phyloP scores from a whole-genome alignment of 164 flowering plant genomes.

The Liriodendron chinense region DNA sequence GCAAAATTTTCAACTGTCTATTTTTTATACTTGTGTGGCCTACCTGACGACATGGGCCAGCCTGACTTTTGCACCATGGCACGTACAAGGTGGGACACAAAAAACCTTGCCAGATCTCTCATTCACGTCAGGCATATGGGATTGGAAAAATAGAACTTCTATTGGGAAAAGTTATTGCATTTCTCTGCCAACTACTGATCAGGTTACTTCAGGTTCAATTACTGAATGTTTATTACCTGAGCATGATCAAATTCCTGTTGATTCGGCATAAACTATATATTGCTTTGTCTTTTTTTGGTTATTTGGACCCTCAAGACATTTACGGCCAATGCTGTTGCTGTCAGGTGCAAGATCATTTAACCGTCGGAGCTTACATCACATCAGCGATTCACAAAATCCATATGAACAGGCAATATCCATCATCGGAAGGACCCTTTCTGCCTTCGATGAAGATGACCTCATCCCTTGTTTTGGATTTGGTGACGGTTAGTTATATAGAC shows the following conservation, averaged over 20 bases:
- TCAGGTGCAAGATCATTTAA: conserved; percentile 42
- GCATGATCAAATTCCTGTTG: neutral
- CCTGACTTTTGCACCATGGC: too few relatives aligned
- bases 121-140: too few relatives aligned
- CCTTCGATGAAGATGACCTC: conserved; percentile 68
- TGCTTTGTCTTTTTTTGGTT: neutral
- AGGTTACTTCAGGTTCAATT: neutral
- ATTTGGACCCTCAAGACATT: neutral
- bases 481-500: conserved; percentile 39
- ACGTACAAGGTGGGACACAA: neutral
- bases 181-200: neutral
- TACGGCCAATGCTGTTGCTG: neutral
- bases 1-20: too few relatives aligned
- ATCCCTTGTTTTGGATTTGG: conserved; percentile 78
- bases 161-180: neutral
- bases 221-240: neutral
- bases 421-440: conserved; percentile 58
- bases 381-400: conserved; percentile 50
- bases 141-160: neutral
- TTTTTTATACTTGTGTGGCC: too few relatives aligned
- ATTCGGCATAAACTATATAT: too few relatives aligned
- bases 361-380: conserved; percentile 53
- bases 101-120: too few relatives aligned
- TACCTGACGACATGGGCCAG: too few relatives aligned
- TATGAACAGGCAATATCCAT: conserved; percentile 68